Base-by-base conservation (phyloP, 1,284 basidiomycete genomes). In the Neonothopanus nambi region DNA sequence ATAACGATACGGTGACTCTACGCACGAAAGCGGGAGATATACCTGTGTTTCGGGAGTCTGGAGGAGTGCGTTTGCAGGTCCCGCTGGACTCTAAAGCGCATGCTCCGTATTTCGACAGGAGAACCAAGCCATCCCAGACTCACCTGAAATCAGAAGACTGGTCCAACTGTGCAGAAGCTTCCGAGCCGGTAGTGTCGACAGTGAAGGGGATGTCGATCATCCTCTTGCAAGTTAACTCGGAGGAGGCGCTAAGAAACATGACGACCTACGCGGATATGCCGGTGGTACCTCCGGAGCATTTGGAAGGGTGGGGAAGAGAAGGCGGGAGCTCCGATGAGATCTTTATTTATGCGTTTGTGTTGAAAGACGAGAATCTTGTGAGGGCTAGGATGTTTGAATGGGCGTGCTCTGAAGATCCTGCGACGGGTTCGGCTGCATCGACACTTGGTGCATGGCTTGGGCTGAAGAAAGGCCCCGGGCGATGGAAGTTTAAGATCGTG, bases 121-220 rank as follows among this genome's bases (percentile, higher is more conserved):
- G 20, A 38, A 9, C 33, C 23, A 37, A 21, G 26, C 13, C 43
- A 12, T 26, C 43, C 1, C 74, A 75, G 59, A 52, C 61, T 3
- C 47, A 54, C 0, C 65, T 75, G 8, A 41, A 36, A 8, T 56
- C 58, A 8, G 54, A 51, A 9, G 74, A 76, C 61, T 76, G 70
- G 48, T 55, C 65, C 23, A 69, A 71, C 33, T 73, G 71, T 0
- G 11, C 50, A 4, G 58, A 65, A 5, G 70, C 64, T 7, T 55
- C 62, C 1, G 70, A 75, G 49, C 62, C 67, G 1, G 59, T 75
- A n/a, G 74, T 59, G 9, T 78, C 75, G 5, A 70, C 76, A 44
- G 76, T 78, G 7, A 75, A 73, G 57, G 75, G 74, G 5, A 76
- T 78, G 73, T 71, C 71, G 0, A 76, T 75, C 57, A 47, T 75